These are phyloP conservation scores for Arthrinium phaeospermum DNA, from an alignment of 2,329 filamentous ascomycete species.

Conservation along the genomic window DNA sequence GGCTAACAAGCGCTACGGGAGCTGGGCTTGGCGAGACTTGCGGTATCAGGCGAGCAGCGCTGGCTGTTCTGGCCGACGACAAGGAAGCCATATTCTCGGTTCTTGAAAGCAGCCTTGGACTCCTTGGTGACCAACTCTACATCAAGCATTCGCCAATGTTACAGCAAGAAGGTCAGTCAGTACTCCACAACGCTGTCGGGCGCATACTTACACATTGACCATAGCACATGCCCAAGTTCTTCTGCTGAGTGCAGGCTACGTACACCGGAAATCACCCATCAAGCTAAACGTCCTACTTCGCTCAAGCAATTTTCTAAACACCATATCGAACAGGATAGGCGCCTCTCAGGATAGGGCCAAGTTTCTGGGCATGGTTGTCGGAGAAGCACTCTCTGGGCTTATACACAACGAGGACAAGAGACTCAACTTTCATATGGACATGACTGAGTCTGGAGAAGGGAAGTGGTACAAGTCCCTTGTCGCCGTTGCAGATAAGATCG, in stretches of 20 bases:
- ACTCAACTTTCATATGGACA: slow-evolving; percentile 85
- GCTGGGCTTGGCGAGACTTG: slow-evolving; percentile 68
- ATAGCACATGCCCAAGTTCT: slow-evolving; percentile 80
- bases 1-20: slow-evolving; percentile 69
- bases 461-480: slow-evolving; percentile 75
- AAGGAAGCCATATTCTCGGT: slow-evolving; percentile 58
- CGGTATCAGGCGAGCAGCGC: slow-evolving; percentile 69
- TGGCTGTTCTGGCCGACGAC: slow-evolving; percentile 62
- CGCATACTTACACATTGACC: not conserved
- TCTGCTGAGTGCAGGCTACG: slow-evolving; percentile 77
- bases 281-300: slow-evolving; percentile 73
- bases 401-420: slow-evolving; percentile 71
- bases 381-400: slow-evolving; percentile 71
- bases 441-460: slow-evolving; percentile 75
- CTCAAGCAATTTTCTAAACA: slow-evolving; percentile 74
- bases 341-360: slow-evolving; percentile 76
- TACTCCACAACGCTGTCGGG: no score
- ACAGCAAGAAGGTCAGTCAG: slow-evolving; percentile 80
- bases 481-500: slow-evolving; percentile 65
- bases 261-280: slow-evolving; percentile 69
- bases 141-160: slow-evolving; percentile 84
- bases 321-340: slow-evolving; percentile 84
- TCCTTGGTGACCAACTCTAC: slow-evolving; percentile 86
- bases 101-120: slow-evolving; percentile 70
- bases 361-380: slow-evolving; percentile 88